Percentiles rank a stretch among this genome's conserved stretches.
Conservation (phyloP, 2,329 filamentous ascomycete genomes). For the Ascochyta pisi region DNA sequence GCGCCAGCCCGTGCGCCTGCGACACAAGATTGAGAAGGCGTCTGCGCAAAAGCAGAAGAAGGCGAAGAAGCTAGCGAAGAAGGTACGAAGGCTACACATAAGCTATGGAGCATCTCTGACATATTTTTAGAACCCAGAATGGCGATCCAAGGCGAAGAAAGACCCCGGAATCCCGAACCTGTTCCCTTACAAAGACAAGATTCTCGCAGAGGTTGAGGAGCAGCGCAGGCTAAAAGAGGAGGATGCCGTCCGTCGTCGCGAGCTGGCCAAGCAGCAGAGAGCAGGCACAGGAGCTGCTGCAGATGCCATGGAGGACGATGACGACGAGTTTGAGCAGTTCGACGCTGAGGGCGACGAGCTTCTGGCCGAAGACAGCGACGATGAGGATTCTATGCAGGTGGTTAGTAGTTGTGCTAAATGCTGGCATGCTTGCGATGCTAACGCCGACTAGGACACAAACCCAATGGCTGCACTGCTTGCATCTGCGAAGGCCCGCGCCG, state of each 20-base stretch:
- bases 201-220: constrained; percentile 94
- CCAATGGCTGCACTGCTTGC: constrained; percentile 92
- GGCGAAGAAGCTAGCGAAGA: constrained; percentile 84
- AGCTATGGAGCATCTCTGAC: constrained; percentile 25
- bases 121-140: constrained; percentile 79
- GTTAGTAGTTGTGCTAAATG: constrained; percentile 29
- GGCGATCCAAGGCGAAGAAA: constrained; percentile 94
- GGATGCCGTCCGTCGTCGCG: constrained; percentile 70
- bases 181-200: constrained; percentile 96
- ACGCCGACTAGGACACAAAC: constrained; percentile 66
- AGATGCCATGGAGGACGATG: constrained; percentile 46
- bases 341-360: constrained; percentile 63
- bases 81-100: constrained; percentile 54
- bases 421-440: constrained; percentile 5
- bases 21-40: constrained; percentile 95
- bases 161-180: constrained; percentile 97
- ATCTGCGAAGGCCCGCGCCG: constrained; percentile 79
- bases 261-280: constrained; percentile 65
- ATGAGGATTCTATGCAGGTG: constrained; percentile 65
- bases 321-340: constrained; percentile 42
- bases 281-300: constrained; percentile 44
- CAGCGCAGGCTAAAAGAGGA: constrained; percentile 80
- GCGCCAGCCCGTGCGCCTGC: constrained; percentile 84
- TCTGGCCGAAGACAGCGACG: constrained; percentile 57
- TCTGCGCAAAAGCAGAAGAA: constrained; percentile 91